Evolutionary conservation across 177 flowering plant genomes (phyloP).

Genomic region (Tripterygium wilfordii): DNA sequence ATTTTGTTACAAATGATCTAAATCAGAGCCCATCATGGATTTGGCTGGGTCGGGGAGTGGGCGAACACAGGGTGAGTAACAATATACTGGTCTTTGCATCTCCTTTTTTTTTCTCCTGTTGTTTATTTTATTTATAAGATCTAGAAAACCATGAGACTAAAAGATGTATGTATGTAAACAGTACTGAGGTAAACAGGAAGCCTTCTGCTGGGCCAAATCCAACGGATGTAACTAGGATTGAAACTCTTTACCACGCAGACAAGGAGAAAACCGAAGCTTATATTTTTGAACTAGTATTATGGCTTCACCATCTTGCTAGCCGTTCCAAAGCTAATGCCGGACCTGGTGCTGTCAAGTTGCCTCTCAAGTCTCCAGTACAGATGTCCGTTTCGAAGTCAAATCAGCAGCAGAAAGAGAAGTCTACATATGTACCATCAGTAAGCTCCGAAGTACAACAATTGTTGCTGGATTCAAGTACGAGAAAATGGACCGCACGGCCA

Average conservation of each 20-base stretch:
- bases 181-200: conserved; percentile 29
- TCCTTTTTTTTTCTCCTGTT: neutral
- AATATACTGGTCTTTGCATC: neutral
- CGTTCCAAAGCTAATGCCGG: conserved; percentile 11
- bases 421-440: neutral
- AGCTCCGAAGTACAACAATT: conserved; percentile 15
- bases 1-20: conserved; percentile 6
- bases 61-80: conserved; percentile 39
- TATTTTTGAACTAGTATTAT: conserved; percentile 33
- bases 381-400: neutral
- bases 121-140: neutral
- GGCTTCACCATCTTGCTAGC: conserved; percentile 37
- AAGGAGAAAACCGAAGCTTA: conserved; percentile 40
- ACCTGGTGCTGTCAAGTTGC: conserved; percentile 3
- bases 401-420: conserved; percentile 3
- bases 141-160: neutral
- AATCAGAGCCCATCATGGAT: conserved; percentile 57
- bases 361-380: conserved; percentile 4
- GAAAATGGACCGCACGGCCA: conserved; percentile 3
- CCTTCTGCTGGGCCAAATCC: conserved; percentile 16
- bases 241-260: conserved; percentile 53
- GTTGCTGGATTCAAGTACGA: conserved; percentile 11
- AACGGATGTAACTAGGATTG: conserved; percentile 29
- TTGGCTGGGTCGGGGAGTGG: conserved; percentile 77
- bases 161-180: conserved; percentile 9